A percentile compares a stretch with the other conserved stretches of the same genome.
Conservation (phyloP, 2,329 filamentous ascomycete species). For the Bertia moriformis region DNA sequence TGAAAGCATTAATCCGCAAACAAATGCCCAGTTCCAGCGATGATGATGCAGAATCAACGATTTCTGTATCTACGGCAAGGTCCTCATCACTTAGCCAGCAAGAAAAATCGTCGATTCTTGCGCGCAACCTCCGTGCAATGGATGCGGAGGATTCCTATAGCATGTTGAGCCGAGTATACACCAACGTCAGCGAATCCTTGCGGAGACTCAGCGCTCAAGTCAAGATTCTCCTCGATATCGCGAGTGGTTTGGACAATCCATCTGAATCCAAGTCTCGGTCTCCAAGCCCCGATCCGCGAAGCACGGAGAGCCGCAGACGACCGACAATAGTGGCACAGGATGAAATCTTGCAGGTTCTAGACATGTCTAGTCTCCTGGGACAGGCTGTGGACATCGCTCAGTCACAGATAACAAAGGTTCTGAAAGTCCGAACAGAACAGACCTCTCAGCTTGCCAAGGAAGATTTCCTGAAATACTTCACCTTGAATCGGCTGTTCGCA, state of each 20-base stretch:
- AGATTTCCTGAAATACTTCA: slow-evolving; percentile 47
- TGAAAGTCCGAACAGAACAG: slow-evolving; percentile 49
- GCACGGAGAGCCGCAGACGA: neutral
- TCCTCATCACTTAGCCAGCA: slow-evolving; percentile 37
- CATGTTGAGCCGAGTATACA: neutral
- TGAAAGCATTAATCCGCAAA: slow-evolving; percentile 69
- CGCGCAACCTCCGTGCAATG: neutral
- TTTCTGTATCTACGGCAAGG: slow-evolving; percentile 64
- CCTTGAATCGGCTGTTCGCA: slow-evolving; percentile 46
- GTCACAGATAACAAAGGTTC: slow-evolving; percentile 45
- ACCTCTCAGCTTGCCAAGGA: slow-evolving; percentile 35
- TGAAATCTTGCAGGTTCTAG: slow-evolving; percentile 46
- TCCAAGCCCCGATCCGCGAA: neutral
- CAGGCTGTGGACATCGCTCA: slow-evolving; percentile 55
- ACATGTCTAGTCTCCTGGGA: slow-evolving; percentile 50
- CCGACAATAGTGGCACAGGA: slow-evolving; percentile 26
- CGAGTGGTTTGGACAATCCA: neutral
- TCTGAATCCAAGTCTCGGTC: neutral
- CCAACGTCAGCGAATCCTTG: neutral
- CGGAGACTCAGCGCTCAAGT: neutral
- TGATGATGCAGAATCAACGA: slow-evolving; percentile 80
- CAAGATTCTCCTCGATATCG: slow-evolving; percentile 1
- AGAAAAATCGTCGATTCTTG: slow-evolving; percentile 4
- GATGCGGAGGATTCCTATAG: neutral
- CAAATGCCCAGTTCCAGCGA: slow-evolving; percentile 86